Evolutionary conservation across 129 eudicot genomes (phyloP).

Genomic region (Artemisia tridentata): DNA sequence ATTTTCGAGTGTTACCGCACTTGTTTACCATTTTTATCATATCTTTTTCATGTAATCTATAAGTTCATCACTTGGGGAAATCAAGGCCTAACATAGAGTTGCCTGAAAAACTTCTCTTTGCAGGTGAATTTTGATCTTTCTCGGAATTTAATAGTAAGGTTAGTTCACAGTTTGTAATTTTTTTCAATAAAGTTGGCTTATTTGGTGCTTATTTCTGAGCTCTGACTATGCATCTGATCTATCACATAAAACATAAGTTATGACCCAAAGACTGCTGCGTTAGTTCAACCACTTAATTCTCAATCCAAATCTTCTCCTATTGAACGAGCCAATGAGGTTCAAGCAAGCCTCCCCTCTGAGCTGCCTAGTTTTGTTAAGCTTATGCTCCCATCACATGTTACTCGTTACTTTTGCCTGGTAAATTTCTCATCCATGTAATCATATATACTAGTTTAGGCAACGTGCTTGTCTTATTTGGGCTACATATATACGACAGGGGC

Average conservation of each 20-base stretch:
- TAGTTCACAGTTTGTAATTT: slow-evolving; percentile 6
- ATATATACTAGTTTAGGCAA: background rate
- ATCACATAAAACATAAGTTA: slow-evolving; percentile 24
- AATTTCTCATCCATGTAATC: slow-evolving; percentile 19
- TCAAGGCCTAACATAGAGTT: background rate
- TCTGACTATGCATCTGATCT: slow-evolving; percentile 1
- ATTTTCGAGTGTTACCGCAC: slow-evolving; percentile 15
- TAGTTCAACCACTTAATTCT: slow-evolving; percentile 12
- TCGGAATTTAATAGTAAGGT: slow-evolving; percentile 33
- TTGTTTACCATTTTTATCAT: too few species aligned
- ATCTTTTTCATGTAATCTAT: too few species aligned
- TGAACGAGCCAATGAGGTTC: slow-evolving; percentile 47
- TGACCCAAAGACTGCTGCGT: slow-evolving; percentile 22
- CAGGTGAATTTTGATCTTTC: slow-evolving; percentile 37
- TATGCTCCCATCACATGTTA: slow-evolving; percentile 85
- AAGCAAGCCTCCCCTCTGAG: too few species aligned
- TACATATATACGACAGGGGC: slow-evolving; percentile 30
- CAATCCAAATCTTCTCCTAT: slow-evolving; percentile 36
- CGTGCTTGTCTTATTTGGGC: background rate
- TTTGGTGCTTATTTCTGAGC: background rate
- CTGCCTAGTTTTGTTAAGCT: slow-evolving; percentile 48
- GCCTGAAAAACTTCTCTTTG: background rate
- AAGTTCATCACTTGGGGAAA: background rate
- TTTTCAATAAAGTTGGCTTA: background rate
- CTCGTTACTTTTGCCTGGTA: slow-evolving; percentile 89